Conservation (phyloP, 176 grass and related monocot species). For the Puya raimondii region DNA sequence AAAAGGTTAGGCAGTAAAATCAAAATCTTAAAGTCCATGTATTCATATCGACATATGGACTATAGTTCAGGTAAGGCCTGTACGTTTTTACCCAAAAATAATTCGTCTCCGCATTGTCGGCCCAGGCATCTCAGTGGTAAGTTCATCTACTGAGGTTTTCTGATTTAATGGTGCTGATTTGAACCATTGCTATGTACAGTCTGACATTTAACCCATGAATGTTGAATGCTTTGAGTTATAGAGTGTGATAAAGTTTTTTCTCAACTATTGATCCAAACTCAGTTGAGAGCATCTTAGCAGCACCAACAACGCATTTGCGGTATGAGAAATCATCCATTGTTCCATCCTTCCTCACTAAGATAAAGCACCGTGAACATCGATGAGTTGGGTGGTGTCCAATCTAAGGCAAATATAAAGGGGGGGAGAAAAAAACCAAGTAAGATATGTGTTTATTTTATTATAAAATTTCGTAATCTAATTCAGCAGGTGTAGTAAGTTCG, state of each 20-base stretch:
- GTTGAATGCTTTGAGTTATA: neutral
- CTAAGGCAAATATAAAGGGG: constrained; percentile 18
- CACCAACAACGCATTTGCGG: constrained; percentile 36
- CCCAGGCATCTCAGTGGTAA: too few species aligned
- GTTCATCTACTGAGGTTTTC: neutral
- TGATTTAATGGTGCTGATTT: constrained; percentile 1
- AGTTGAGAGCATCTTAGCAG: constrained; percentile 23
- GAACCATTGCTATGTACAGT: neutral
- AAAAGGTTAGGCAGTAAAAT: too few species aligned
- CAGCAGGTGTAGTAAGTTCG: neutral
- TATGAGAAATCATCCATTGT: constrained; percentile 40
- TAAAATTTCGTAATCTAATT: neutral
- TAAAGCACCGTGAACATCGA: constrained; percentile 30
- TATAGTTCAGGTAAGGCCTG: too few species aligned
- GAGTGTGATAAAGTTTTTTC: constrained; percentile 5
- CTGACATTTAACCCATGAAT: neutral
- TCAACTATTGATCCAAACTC: constrained; percentile 27
- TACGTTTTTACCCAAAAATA: too few species aligned
- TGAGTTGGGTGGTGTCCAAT: constrained; percentile 24
- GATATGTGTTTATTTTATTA: neutral
- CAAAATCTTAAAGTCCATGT: too few species aligned
- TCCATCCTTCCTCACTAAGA: constrained; percentile 22
- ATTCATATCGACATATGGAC: too few species aligned
- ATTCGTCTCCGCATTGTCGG: too few species aligned
- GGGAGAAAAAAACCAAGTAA: neutral